Conservation (phyloP, 2,329 filamentous ascomycete species). For the Penicillium sp. region DNA sequence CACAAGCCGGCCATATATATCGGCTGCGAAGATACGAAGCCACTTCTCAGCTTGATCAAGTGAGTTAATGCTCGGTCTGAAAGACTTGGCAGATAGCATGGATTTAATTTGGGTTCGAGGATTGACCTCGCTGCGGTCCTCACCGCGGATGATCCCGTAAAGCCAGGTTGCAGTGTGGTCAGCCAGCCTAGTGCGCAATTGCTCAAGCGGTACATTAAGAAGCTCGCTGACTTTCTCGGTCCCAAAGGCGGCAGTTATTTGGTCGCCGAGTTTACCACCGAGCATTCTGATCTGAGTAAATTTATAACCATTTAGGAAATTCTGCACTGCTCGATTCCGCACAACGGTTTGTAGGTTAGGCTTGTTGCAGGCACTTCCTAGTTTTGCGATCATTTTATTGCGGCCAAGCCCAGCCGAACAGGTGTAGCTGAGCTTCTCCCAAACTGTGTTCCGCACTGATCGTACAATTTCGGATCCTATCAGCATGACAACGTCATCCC, state of each 20-base stretch:
- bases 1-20: slow-evolving; percentile 84
- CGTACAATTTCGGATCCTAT: slow-evolving; percentile 88
- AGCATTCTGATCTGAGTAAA: slow-evolving; percentile 93
- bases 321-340: slow-evolving; percentile 74
- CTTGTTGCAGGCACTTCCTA: slow-evolving; percentile 89
- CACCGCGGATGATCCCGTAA: slow-evolving; percentile 78
- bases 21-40: slow-evolving; percentile 86
- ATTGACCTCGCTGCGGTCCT: slow-evolving; percentile 86
- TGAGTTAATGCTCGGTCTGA: slow-evolving; percentile 77
- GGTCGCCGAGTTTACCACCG: slow-evolving; percentile 91
- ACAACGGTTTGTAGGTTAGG: slow-evolving; percentile 94
- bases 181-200: slow-evolving; percentile 73
- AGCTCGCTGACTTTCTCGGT: slow-evolving; percentile 79
- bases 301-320: slow-evolving; percentile 81
- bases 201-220: slow-evolving; percentile 68
- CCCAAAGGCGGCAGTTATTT: slow-evolving; percentile 75
- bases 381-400: slow-evolving; percentile 94
- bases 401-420: slow-evolving; percentile 85
- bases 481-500: slow-evolving; percentile 88
- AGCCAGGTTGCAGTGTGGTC: slow-evolving; percentile 86
- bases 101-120: slow-evolving; percentile 91
- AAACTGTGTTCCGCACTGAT: slow-evolving; percentile 67
- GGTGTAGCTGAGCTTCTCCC: slow-evolving; percentile 74
- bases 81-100: slow-evolving; percentile 96
- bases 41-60: slow-evolving; percentile 77